Base-by-base conservation (phyloP, 2,329 filamentous ascomycete species). In the Pseudocercospora macadamiae region DNA sequence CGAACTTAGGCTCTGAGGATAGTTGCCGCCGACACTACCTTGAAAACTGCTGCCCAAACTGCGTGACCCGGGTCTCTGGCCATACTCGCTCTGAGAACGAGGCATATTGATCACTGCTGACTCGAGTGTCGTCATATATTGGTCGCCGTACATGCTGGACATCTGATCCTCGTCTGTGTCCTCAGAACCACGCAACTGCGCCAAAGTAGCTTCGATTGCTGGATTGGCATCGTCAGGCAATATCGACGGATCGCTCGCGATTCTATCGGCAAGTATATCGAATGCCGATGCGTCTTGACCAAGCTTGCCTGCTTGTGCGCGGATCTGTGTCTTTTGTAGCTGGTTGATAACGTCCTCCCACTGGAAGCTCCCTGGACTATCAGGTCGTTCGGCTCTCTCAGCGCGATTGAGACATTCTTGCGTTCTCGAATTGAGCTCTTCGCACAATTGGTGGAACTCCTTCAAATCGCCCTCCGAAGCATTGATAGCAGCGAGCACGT, bases 341-440 rank as follows among this genome's bases (percentile, higher is more conserved):
- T 81, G 73, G 61, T 82, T 80, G 16, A 82, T 79, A 10, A 83
- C 71, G 57, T 82, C 81, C 62, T 83, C 80, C 80, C 80, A 83
- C 26, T 79, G 76, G 53, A 80, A 75, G 51, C 76, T 79, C 7
- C 80, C 68, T 5, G 73, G 75, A 25, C 79, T 81, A 25, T 74
- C 76, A 1, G 81, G 81, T 4, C 80, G 74, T 66, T 83, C 81
- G 1, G 80, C 81, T 19, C 80, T 75, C 65, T 83, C 81, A 1
- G 81, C 81, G 18, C 79, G 76, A 54, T 77, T 78, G 9, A 83
- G 68, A 60, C 80, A 82, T 52, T 80, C 79, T 49, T 76, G 74
- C 18, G 81, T 82, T 4, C 80, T 76, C 21, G 77, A 73, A 39
- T 77, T 75, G 10, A 83, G 74, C 12, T 73, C 73, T 8, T 76